Evolutionary conservation across 2,329 filamentous ascomycete genomes (phyloP), one percentile per base, ranked within the genome.

Genomic region (Neoarthrinium moseri): DNA sequence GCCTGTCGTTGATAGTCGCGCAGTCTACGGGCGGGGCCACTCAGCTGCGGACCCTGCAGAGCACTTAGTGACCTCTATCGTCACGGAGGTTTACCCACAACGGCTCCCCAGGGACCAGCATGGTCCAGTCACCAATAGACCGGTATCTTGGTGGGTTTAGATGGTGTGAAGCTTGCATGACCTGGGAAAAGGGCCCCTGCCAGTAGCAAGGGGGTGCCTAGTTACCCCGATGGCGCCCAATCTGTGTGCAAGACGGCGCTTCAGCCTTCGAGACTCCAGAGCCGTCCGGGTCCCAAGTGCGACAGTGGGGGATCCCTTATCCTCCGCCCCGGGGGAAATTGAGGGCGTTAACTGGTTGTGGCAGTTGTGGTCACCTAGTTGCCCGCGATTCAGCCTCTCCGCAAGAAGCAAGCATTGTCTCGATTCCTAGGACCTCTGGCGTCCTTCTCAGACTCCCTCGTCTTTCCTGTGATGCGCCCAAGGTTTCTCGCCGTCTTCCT

Each of bases 341-440:
- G 7, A 22, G 20, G 8, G 8, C 35, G 18, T 17, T 34, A 15
- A 11, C 13, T 15, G 32, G 32, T 35, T 35, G 13, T 18, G 15
- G 12, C 11, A 21, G 18, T 13, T 11, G n/a, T 8, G 24, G 37
- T 29, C 37, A 40, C 23, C 18, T 18, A 40, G 24, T 15, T 40
- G 37, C 37, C 21, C 40, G 26, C 20, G 15, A 20, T 43, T 43
- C 40, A 43, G 40, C 40, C 40, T 43, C 40, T 43, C 40, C 33
- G 40, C 40, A 43, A 43, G 37, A 26, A 38, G n/a, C 10, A 20
- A 17, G 18, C 15, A 40, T n/a, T 20, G 22, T 17, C 33, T 20
- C 20, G n/a, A 20, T 20, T 35, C 17, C 29, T 32, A 12, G 29
- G 29, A 17, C 17, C 29, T 32, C 29, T 32, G 6, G 29, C 17